Percentiles rank a stretch among this genome's conserved stretches.
phyloP scores from a whole-genome alignment of 2,329 filamentous ascomycete species.

The Grosmannia clavigera region DNA sequence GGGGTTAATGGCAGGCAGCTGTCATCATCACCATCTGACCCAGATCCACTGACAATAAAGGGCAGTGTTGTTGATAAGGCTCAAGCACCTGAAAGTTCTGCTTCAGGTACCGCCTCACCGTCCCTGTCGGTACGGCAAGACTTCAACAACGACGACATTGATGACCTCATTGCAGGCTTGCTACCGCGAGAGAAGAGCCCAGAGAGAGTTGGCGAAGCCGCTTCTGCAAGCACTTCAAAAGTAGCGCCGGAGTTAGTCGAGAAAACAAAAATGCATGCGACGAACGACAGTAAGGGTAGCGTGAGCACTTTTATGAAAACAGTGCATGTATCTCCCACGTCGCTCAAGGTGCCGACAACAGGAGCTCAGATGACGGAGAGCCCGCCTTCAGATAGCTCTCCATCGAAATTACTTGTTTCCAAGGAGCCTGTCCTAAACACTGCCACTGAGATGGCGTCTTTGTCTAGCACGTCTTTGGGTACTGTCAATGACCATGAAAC shows the following conservation, averaged over 20 bases:
- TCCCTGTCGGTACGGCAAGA: background rate
- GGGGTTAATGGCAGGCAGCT: background rate
- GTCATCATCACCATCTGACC: background rate
- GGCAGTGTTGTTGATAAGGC: background rate
- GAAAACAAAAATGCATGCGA: background rate
- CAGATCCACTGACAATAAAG: background rate
- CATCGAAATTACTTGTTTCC: background rate
- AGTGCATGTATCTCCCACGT: background rate
- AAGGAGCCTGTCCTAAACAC: background rate
- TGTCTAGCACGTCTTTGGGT: background rate
- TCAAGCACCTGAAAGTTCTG: background rate
- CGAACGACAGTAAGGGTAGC: background rate
- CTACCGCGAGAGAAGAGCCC: background rate
- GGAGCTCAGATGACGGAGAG: background rate
- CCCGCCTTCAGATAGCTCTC: background rate
- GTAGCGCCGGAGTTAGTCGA: background rate
- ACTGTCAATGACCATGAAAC: background rate
- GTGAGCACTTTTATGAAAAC: background rate
- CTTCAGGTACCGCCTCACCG: background rate
- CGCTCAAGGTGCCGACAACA: background rate
- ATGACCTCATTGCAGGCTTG: conserved; percentile 4
- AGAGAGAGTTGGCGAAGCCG: background rate
- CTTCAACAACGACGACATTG: conserved; percentile 3
- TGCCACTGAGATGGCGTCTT: background rate
- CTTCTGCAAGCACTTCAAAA: background rate